Evolutionary conservation across 495 filamentous ascomycete genomes (phyloP).

Genomic region (Penicillium ucsense): DNA sequence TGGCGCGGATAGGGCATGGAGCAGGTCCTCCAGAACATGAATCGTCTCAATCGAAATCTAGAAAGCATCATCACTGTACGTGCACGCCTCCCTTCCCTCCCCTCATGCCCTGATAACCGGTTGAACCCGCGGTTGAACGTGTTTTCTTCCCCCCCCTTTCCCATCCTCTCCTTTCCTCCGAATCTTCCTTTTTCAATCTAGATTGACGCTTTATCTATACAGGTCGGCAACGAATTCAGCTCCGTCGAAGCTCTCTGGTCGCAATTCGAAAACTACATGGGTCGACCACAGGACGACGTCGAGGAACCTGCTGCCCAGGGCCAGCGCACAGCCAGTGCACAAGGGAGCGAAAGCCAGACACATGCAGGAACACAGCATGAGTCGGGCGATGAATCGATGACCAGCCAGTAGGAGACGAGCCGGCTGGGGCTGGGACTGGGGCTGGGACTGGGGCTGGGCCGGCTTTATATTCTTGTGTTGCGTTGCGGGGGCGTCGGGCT

Average conservation of each 20-base stretch:
- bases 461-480: not conserved
- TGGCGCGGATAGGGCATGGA: slow-evolving; percentile 60
- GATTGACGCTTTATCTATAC: not conserved
- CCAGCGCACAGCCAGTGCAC: slow-evolving; percentile 21
- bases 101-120: too few species aligned
- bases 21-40: slow-evolving; percentile 90
- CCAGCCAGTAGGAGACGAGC: slow-evolving; percentile 2
- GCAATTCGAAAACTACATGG: slow-evolving; percentile 96
- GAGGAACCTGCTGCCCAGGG: slow-evolving; percentile 16
- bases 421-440: too few species aligned
- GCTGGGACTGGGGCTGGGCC: too few species aligned
- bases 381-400: slow-evolving; percentile 9
- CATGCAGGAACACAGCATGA: slow-evolving; percentile 9
- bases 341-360: slow-evolving; percentile 14
- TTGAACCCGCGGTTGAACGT: too few species aligned
- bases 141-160: too few species aligned
- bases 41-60: slow-evolving; percentile 83
- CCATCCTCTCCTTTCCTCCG: too few species aligned
- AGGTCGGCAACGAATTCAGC: slow-evolving; percentile 96
- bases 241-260: slow-evolving; percentile 94
- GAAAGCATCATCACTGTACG: slow-evolving; percentile 85
- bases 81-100: not conserved
- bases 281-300: slow-evolving; percentile 49
- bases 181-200: too few species aligned
- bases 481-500: too few species aligned